Conservation (phyloP, 257 asterid species). For the Forsythia suspensa region DNA sequence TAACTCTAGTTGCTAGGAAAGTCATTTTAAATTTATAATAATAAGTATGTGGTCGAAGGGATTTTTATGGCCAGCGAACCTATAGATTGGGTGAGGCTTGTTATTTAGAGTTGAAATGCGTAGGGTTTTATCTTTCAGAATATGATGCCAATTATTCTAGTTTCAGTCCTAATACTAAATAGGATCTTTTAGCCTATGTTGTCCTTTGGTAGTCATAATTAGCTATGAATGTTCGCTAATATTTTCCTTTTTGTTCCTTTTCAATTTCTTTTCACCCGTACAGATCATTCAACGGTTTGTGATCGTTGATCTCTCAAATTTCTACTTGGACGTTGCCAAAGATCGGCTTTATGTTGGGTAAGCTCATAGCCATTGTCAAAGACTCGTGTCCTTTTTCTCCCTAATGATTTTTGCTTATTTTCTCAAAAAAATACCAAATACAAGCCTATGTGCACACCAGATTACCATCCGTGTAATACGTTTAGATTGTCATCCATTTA, state of each 20-base stretch:
- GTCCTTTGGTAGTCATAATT: neutral
- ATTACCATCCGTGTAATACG: neutral
- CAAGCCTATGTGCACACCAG: neutral
- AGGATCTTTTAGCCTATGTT: neutral
- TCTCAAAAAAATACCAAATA: neutral
- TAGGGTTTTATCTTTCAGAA: neutral
- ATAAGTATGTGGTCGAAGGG: neutral
- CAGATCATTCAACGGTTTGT: slow-evolving; percentile 92
- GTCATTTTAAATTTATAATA: too few relatives aligned
- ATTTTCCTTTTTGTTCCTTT: neutral
- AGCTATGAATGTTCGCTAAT: neutral
- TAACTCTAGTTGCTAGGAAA: neutral
- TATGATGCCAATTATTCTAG: neutral
- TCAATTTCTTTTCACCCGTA: slow-evolving; percentile 21
- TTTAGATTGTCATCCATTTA: neutral
- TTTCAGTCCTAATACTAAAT: neutral
- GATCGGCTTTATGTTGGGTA: slow-evolving; percentile 98
- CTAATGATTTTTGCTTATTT: neutral
- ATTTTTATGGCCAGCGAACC: neutral
- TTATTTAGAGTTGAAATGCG: neutral
- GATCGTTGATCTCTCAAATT: slow-evolving; percentile 91
- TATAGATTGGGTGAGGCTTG: neutral
- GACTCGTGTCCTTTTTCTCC: neutral
- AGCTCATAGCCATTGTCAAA: slow-evolving; percentile 22
- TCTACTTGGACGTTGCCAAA: slow-evolving; percentile 93